phyloP scores from a whole-genome alignment of 2,329 filamentous ascomycete genomes.

The Aspergillus piperis region DNA sequence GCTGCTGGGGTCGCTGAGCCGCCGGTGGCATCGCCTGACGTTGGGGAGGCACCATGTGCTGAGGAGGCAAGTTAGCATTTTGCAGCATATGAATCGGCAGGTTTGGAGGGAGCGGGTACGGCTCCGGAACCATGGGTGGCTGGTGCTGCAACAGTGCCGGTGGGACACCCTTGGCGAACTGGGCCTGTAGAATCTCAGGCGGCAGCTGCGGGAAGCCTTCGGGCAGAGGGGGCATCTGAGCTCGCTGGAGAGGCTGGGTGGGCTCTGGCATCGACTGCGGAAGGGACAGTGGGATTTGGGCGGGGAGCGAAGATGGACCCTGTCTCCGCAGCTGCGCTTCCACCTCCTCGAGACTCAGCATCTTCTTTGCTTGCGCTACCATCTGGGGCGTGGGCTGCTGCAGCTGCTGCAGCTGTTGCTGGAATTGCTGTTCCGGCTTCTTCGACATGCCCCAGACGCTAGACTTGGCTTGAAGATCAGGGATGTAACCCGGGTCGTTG shows the following conservation, averaged over 20 bases:
- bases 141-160: slow-evolving; percentile 41
- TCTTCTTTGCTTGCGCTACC: slow-evolving; percentile 62
- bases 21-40: slow-evolving; percentile 40
- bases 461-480: slow-evolving; percentile 88
- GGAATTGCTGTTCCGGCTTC: slow-evolving; percentile 30
- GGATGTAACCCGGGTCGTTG: slow-evolving; percentile 77
- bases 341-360: slow-evolving; percentile 96
- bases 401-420: background rate
- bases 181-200: slow-evolving; percentile 52
- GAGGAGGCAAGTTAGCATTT: slow-evolving; percentile 68
- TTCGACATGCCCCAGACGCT: slow-evolving; percentile 79
- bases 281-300: slow-evolving; percentile 30
- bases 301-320: slow-evolving; percentile 37
- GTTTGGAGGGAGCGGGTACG: slow-evolving; percentile 44
- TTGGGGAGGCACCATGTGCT: slow-evolving; percentile 41
- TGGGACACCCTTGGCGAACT: slow-evolving; percentile 36
- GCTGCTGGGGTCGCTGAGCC: slow-evolving; percentile 38
- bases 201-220: slow-evolving; percentile 39
- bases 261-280: slow-evolving; percentile 32
- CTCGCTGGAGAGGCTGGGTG: slow-evolving; percentile 34
- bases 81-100: slow-evolving; percentile 75
- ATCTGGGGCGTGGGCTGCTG: slow-evolving; percentile 21
- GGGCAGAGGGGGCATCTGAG: slow-evolving; percentile 34
- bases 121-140: slow-evolving; percentile 45
- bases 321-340: slow-evolving; percentile 87